Percentiles rank a stretch among this genome's conserved stretches.
These are phyloP conservation scores for Nitzschia sp. DNA, from an alignment of 108 stramenopile species.

Conservation along the genomic window DNA sequence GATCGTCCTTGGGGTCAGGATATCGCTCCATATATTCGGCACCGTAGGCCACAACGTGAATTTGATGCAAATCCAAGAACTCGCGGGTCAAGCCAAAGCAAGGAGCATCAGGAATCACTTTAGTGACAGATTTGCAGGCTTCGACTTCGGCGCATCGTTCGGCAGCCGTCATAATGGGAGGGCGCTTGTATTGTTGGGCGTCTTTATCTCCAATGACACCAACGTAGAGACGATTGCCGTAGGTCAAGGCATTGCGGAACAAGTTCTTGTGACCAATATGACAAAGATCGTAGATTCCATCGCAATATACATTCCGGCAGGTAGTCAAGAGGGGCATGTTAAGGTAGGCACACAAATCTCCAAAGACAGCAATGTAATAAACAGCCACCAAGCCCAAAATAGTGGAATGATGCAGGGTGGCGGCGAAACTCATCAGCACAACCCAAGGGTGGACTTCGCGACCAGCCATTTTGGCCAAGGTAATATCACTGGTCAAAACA, in stretches of 20 bases:
- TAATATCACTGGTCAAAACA: constrained; percentile 80
- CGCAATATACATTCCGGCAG: constrained; percentile 76
- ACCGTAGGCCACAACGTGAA: constrained; percentile 87
- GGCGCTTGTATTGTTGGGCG: constrained; percentile 81
- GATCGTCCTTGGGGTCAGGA: constrained; percentile 86
- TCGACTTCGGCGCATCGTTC: constrained; percentile 91
- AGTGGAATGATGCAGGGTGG: constrained; percentile 67
- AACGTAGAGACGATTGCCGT: constrained; percentile 86
- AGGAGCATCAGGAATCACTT: constrained; percentile 85
- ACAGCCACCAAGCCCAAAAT: constrained; percentile 75
- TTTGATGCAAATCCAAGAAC: constrained; percentile 87
- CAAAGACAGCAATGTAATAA: constrained; percentile 89
- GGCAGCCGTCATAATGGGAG: constrained; percentile 82
- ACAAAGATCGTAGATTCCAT: constrained; percentile 86
- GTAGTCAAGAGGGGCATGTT: constrained; percentile 86
- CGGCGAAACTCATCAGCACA: constrained; percentile 76
- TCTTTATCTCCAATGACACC: constrained; percentile 89
- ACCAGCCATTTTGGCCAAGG: constrained; percentile 88
- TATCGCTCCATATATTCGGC: constrained; percentile 85
- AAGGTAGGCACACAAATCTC: constrained; percentile 83
- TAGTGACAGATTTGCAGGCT: constrained; percentile 89
- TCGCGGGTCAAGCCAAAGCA: constrained; percentile 85
- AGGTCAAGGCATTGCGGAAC: constrained; percentile 78
- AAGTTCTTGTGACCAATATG: constrained; percentile 87
- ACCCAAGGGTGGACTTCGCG: constrained; percentile 88